Conservation (phyloP, 148 eudicot species). For the Heliosperma pusillum region DNA sequence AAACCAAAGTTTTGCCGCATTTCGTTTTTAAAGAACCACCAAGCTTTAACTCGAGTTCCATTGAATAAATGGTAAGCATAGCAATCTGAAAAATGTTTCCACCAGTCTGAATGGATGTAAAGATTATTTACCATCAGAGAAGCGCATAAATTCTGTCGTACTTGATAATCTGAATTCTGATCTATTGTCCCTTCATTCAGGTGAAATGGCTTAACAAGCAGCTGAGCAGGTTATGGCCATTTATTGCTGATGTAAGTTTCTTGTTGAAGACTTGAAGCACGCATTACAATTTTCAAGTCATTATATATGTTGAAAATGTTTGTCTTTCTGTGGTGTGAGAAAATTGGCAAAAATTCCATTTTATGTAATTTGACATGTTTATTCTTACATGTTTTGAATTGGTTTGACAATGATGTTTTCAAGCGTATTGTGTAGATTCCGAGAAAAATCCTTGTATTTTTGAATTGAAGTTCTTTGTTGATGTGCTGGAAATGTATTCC, state of each 20-base stretch:
- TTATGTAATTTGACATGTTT: neutral
- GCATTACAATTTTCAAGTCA: neutral
- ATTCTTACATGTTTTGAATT: neutral
- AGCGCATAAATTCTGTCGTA: neutral
- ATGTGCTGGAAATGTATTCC: neutral
- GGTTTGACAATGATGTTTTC: neutral
- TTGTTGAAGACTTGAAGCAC: conserved; percentile 12
- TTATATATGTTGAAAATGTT: neutral
- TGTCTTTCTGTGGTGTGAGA: neutral
- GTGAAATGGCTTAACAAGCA: conserved; percentile 93
- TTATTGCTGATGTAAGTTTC: conserved; percentile 82
- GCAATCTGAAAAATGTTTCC: neutral
- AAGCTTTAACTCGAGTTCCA: neutral
- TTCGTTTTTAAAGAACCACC: neutral
- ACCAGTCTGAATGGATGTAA: neutral
- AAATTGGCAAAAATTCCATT: neutral
- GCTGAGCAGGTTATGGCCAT: conserved; percentile 90
- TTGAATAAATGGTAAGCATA: neutral
- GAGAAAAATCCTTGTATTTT: neutral
- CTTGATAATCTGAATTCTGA: conserved; percentile 7
- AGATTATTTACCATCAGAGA: neutral
- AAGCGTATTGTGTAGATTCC: neutral
- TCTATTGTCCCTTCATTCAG: conserved; percentile 38
- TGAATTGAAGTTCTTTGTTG: neutral
- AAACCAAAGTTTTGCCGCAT: neutral